Base-by-base conservation (phyloP, 2,329 filamentous ascomycete species). In the Paramyrothecium roridum region DNA sequence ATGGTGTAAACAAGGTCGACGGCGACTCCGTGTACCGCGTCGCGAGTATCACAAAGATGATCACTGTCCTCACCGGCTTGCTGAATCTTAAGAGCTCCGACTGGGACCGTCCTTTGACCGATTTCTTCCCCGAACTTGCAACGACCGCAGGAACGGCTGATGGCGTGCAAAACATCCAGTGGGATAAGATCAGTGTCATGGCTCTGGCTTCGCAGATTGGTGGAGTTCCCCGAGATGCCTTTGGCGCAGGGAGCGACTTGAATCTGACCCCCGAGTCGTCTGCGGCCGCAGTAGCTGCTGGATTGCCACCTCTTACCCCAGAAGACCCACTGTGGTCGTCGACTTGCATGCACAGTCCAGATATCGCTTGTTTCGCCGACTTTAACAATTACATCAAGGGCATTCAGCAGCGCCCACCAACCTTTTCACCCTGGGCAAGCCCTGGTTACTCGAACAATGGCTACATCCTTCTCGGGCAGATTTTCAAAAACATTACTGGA, bases 21-120 rank as follows among this genome's bases (percentile, higher is more conserved):
- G 67, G 67, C 8, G 64, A 79, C 54, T 76, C 71, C 0, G 67
- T 78, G 2, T 78, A 76, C 58, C 71, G 76, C 11, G 65, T 77
- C 17, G 74, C 70, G 1, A 78, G 75, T 50, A 53, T 74, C 26
- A 76, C 73, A 2, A 79, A 78, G 56, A 54, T 76, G 19, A 73
- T 72, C 59, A 76, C 75, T 0, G 68, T 74, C 19, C 67, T 73
- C 21, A 48, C 70, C 0, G 65, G 72, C 13, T 57, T 76, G 19
- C 62, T 64, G 64, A 12, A 64, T 21, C 30, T 60, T 12, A 50
- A 52, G 8, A 34, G 48, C 19, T 16, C 37, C 4, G 57, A 60
- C 17, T 60, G 59, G 59, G 54, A 57, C 3, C 55, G 54, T 3
- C 59, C 59, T 2, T 37, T 60, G 13, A 59, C 57, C 17, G 48